Percentiles rank a stretch among this genome's conserved stretches.
phyloP scores from a whole-genome alignment of 73 alveolate genomes.

The Uronychia binucleata region DNA sequence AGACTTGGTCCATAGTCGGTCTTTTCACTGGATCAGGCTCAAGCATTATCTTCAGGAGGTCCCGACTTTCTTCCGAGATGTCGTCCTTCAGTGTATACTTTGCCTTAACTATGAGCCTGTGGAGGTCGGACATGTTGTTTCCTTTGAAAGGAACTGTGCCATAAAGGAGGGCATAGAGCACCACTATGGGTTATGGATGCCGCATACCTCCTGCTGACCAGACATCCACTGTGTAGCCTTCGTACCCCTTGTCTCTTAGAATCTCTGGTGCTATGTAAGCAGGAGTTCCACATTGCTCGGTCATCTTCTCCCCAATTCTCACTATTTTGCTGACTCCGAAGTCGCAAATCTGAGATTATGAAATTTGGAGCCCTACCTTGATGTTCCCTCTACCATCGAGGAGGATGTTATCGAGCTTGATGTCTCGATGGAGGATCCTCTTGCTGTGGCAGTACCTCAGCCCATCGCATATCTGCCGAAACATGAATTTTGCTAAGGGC shows the following conservation, averaged over 20 bases:
- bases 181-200: slow-evolving; percentile 4
- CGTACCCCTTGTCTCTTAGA: slow-evolving; percentile 61
- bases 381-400: slow-evolving; percentile 71
- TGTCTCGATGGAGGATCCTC: slow-evolving; percentile 51
- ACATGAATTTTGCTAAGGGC: slow-evolving; percentile 33
- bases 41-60: slow-evolving; percentile 61
- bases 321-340: slow-evolving; percentile 85
- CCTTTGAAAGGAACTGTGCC: slow-evolving; percentile 75
- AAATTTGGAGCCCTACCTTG: slow-evolving; percentile 51
- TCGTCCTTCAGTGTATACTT: slow-evolving; percentile 35
- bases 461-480: slow-evolving; percentile 52
- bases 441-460: slow-evolving; percentile 29
- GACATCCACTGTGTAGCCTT: slow-evolving; percentile 67
- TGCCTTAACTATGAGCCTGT: slow-evolving; percentile 62
- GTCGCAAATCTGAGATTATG: slow-evolving; percentile 70
- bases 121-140: slow-evolving; percentile 63
- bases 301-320: slow-evolving; percentile 50
- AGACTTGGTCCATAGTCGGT: slow-evolving; percentile 56
- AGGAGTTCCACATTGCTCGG: slow-evolving; percentile 78
- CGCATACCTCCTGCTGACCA: slow-evolving; percentile 67
- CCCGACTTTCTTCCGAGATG: slow-evolving; percentile 62
- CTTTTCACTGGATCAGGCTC: slow-evolving; percentile 71
- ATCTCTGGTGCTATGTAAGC: slow-evolving; percentile 79
- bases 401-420: slow-evolving; percentile 67
- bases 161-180: slow-evolving; percentile 61